Evolutionary conservation across 2,329 filamentous ascomycete species (phyloP).

Genomic region (Eurotiales sp.): DNA sequence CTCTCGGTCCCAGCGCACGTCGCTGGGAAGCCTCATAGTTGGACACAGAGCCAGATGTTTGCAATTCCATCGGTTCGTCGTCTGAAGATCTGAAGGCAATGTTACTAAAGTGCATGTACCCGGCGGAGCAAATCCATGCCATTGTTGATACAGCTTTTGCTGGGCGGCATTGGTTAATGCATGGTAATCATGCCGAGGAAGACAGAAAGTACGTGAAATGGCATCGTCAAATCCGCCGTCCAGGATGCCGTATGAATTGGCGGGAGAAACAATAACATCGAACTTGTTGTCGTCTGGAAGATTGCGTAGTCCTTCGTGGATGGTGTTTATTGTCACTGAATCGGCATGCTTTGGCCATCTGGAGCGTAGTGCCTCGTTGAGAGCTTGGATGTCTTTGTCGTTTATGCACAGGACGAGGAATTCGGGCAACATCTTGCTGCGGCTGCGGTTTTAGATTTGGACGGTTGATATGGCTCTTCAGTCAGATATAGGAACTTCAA

Average conservation of each 20-base stretch:
- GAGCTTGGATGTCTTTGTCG: constrained; percentile 37
- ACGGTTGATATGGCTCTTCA: too few relatives aligned
- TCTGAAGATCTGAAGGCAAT: constrained; percentile 39
- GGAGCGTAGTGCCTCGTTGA: constrained; percentile 32
- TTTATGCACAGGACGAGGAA: constrained; percentile 44
- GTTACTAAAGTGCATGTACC: constrained; percentile 49
- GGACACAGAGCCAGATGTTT: constrained; percentile 50
- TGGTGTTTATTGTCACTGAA: constrained; percentile 29
- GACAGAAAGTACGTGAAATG: constrained; percentile 48
- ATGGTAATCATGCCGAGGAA: constrained; percentile 42
- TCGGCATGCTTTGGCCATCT: constrained; percentile 30
- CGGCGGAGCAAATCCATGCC: constrained; percentile 50
- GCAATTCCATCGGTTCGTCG: constrained; percentile 41
- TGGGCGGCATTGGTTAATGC: constrained; percentile 49
- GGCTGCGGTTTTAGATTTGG: too few relatives aligned
- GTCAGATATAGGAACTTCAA: too few relatives aligned
- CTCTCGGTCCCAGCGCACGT: constrained; percentile 49
- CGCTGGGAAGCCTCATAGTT: constrained; percentile 49
- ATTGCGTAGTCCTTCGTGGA: constrained; percentile 36
- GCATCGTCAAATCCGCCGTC: constrained; percentile 56
- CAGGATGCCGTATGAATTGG: constrained; percentile 53
- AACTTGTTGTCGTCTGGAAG: constrained; percentile 36
- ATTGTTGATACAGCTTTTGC: constrained; percentile 42
- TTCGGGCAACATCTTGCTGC: constrained; percentile 29
- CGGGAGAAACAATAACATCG: constrained; percentile 52